Evolutionary conservation across 495 filamentous ascomycete genomes (phyloP).

Genomic region (Clohesyomyces aquaticus): DNA sequence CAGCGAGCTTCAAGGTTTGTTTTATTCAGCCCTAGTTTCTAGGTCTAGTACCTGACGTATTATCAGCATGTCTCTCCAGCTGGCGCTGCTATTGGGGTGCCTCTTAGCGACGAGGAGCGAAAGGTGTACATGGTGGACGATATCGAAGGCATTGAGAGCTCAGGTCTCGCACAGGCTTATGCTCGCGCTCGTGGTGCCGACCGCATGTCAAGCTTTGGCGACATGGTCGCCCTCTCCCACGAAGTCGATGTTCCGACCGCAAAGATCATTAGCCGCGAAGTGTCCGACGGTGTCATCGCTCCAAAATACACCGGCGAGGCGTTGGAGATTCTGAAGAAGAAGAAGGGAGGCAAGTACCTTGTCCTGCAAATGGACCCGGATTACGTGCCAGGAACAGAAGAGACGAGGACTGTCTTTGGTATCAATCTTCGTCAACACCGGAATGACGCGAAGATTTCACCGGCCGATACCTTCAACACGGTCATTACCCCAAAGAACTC

Average conservation of each 20-base stretch:
- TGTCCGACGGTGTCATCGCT: slow-evolving; percentile 95
- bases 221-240: slow-evolving; percentile 91
- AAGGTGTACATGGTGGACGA: slow-evolving; percentile 99
- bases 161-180: slow-evolving; percentile 87
- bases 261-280: slow-evolving; percentile 95
- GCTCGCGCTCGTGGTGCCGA: slow-evolving; percentile 93
- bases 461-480: slow-evolving; percentile 77
- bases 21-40: background rate
- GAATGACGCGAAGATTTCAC: slow-evolving; percentile 85
- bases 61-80: slow-evolving; percentile 84
- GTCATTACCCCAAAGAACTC: slow-evolving; percentile 84
- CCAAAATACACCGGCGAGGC: slow-evolving; percentile 82
- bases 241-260: slow-evolving; percentile 85
- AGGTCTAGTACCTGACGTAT: slow-evolving; percentile 5
- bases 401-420: slow-evolving; percentile 86
- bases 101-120: slow-evolving; percentile 81
- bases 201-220: slow-evolving; percentile 96
- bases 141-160: slow-evolving; percentile 82
- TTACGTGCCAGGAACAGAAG: slow-evolving; percentile 74
- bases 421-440: slow-evolving; percentile 83
- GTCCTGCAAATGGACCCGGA: slow-evolving; percentile 91
- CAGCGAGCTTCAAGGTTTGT: slow-evolving; percentile 87
- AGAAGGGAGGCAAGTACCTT: slow-evolving; percentile 97
- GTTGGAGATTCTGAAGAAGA: slow-evolving; percentile 90
- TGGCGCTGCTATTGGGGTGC: slow-evolving; percentile 89